Evolutionary conservation across 2,329 filamentous ascomycete genomes (phyloP).

Genomic region (Rhytidhysteron rufulum): DNA sequence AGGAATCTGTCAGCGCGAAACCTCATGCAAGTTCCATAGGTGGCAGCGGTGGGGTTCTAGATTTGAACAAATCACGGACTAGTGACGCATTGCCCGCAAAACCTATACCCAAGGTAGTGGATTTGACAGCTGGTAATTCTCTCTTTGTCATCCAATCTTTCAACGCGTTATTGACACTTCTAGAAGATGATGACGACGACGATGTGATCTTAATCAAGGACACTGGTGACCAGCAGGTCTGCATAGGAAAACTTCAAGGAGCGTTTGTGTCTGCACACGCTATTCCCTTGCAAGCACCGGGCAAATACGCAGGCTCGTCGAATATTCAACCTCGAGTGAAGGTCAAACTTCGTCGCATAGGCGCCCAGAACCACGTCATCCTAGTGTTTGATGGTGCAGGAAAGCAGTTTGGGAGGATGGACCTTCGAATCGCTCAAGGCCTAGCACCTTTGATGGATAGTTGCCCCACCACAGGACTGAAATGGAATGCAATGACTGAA

Average conservation of each 20-base stretch:
- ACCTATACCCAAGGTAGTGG: slow-evolving; percentile 9
- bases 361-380: slow-evolving; percentile 62
- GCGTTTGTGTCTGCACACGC: slow-evolving; percentile 62
- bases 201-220: slow-evolving; percentile 54
- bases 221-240: slow-evolving; percentile 67
- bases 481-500: slow-evolving; percentile 68
- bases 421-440: slow-evolving; percentile 61
- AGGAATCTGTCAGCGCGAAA: slow-evolving; percentile 14
- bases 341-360: slow-evolving; percentile 61
- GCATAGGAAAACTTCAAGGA: slow-evolving; percentile 72
- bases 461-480: slow-evolving; percentile 57
- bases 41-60: slow-evolving; percentile 34
- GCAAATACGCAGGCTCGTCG: slow-evolving; percentile 55
- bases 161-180: neutral
- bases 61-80: slow-evolving; percentile 35
- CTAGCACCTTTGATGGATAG: slow-evolving; percentile 70
- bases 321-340: slow-evolving; percentile 65
- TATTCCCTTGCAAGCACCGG: slow-evolving; percentile 67
- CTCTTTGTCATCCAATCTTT: neutral
- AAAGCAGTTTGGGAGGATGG: slow-evolving; percentile 71
- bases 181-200: slow-evolving; percentile 51
- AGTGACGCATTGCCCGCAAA: slow-evolving; percentile 17
- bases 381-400: slow-evolving; percentile 69
- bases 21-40: slow-evolving; percentile 13
- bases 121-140: slow-evolving; percentile 32